phyloP scores from a whole-genome alignment of 75 land plant species.

The Selaginella tamariscina region DNA sequence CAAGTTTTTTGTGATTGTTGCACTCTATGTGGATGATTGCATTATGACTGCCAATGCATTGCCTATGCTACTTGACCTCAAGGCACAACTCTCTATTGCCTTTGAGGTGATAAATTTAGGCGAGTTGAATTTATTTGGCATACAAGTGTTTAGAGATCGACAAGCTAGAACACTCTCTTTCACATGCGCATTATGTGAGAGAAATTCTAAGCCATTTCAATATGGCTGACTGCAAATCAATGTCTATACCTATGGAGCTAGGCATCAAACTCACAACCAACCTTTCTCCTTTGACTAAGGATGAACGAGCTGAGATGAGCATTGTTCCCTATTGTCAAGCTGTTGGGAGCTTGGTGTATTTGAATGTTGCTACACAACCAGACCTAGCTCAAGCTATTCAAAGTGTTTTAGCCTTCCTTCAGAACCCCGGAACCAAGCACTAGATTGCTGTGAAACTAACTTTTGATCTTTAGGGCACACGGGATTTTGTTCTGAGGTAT shows the following conservation, averaged over 20 bases:
- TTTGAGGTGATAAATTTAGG: slow-evolving; percentile 2
- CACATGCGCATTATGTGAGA: background rate
- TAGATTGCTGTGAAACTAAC: slow-evolving; percentile 4
- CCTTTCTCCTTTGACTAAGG: background rate
- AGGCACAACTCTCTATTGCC: background rate
- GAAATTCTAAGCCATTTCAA: background rate
- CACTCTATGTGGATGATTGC: slow-evolving; percentile 4
- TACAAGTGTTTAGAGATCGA: slow-evolving; percentile 1
- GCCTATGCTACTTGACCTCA: background rate
- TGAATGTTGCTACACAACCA: background rate
- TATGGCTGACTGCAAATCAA: background rate
- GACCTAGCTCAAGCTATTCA: background rate
- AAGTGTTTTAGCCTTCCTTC: background rate
- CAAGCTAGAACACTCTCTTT: background rate
- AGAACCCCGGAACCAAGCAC: background rate
- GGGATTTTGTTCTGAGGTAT: background rate
- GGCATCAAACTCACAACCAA: background rate
- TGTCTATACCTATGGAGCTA: background rate
- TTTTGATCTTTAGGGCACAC: background rate
- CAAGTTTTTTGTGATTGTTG: slow-evolving; percentile 6
- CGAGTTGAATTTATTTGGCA: background rate
- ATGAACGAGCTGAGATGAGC: background rate
- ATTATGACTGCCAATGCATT: background rate
- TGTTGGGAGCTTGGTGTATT: background rate
- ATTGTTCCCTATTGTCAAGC: background rate